These are phyloP conservation scores for Ustilago crameri DNA, from an alignment of 1,284 basidiomycete species.

Conservation along the genomic window DNA sequence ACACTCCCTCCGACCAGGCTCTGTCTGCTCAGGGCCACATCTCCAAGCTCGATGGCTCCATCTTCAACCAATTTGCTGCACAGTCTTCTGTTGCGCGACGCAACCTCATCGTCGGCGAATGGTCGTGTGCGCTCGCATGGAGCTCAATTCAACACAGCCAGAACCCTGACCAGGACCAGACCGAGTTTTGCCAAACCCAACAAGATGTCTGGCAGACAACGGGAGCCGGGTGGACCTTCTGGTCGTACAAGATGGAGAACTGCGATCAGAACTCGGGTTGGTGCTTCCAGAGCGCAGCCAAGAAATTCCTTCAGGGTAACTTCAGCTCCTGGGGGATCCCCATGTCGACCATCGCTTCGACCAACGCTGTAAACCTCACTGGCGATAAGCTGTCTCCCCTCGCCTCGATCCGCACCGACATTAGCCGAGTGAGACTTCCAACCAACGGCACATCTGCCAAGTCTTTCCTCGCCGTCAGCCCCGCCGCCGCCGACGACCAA, in stretches of 20 bases:
- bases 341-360: constrained; percentile 8
- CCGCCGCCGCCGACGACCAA: constrained; percentile 1
- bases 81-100: constrained; percentile 65
- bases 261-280: constrained; percentile 65
- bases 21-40: constrained; percentile 60
- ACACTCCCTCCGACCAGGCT: constrained; percentile 64
- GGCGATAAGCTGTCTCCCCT: constrained; percentile 15
- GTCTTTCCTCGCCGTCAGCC: constrained; percentile 18
- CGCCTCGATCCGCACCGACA: constrained; percentile 23
- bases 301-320: constrained; percentile 48
- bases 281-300: constrained; percentile 61
- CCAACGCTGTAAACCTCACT: constrained; percentile 9
- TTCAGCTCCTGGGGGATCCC: constrained; percentile 60
- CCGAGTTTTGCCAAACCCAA: constrained; percentile 76
- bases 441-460: constrained; percentile 23
- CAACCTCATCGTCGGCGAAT: constrained; percentile 75
- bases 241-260: constrained; percentile 73
- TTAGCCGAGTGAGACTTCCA: constrained; percentile 30
- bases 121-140: constrained; percentile 73
- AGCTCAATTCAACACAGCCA: constrained; percentile 73
- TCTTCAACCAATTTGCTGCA: constrained; percentile 36
- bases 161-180: constrained; percentile 72
- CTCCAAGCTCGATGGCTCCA: constrained; percentile 53
- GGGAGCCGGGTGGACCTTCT: constrained; percentile 79
- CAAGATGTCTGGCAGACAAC: constrained; percentile 74